Evolutionary conservation across 106 monocot species (phyloP).

Genomic region (Gastrodia elata): DNA sequence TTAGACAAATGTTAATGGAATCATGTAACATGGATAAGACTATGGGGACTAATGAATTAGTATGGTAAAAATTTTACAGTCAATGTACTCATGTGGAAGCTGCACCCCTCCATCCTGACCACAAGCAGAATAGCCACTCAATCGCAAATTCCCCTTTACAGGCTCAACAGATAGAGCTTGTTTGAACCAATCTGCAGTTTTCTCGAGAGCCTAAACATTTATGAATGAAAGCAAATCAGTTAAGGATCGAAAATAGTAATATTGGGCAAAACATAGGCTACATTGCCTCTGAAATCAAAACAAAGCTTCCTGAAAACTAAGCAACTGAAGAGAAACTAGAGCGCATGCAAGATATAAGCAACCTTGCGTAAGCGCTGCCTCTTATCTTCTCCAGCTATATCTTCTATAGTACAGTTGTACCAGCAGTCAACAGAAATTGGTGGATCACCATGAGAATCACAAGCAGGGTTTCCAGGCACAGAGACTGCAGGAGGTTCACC

Average conservation of each 20-base stretch:
- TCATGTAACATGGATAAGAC: background rate
- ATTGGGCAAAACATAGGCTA: background rate
- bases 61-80: slow-evolving; percentile 37
- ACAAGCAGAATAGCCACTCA: slow-evolving; percentile 99
- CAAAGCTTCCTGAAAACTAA: background rate
- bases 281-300: background rate
- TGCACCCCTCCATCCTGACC: slow-evolving; percentile 99
- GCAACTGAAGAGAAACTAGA: background rate
- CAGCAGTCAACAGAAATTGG: slow-evolving; percentile 87
- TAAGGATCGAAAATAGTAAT: background rate
- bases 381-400: slow-evolving; percentile 82
- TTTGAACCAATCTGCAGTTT: slow-evolving; percentile 92
- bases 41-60: background rate
- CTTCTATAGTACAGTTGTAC: slow-evolving; percentile 91
- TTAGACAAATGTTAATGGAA: background rate
- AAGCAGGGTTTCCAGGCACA: slow-evolving; percentile 37
- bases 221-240: background rate
- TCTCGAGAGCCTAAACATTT: slow-evolving; percentile 57
- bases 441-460: slow-evolving; percentile 75
- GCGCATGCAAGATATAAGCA: background rate
- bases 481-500: slow-evolving; percentile 70
- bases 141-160: slow-evolving; percentile 84
- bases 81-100: slow-evolving; percentile 89
- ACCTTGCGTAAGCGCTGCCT: slow-evolving; percentile 94
- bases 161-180: slow-evolving; percentile 84